Base-by-base conservation (phyloP, 2,329 filamentous ascomycete genomes). In the Sporothrix schenckii region DNA sequence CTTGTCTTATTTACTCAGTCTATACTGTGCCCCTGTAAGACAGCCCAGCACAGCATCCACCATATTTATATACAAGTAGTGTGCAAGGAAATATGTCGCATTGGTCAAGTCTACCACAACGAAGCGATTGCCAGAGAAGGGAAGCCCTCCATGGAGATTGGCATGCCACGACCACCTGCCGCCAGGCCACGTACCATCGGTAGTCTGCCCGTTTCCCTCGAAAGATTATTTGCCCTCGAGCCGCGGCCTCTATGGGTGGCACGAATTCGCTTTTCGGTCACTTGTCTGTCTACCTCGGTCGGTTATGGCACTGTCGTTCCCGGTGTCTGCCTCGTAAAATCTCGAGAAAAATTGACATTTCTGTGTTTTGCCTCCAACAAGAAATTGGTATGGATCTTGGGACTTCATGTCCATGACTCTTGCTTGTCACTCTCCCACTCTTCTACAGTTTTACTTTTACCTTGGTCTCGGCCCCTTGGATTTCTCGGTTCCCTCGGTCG, bases 201-300 rank as follows among this genome's bases (percentile, higher is more conserved):
- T 47, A 24, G 39, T 14, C 60, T 16, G 0, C 21, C 19, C 41
- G 2, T 24, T n/a, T 21, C 19, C 16, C 24, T 14, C 61, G 44
- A 44, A 50, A 65, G 44, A 50, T 44, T 49, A 49, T 50, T 65
- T 27, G 6, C 24, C 7, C 44, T n/a, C 27, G 61, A 65, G 44
- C 61, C 61, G 16, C 61, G 21, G n/a, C 44, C 61, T 50, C 44
- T 24, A 65, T 21, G 44, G 50, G 61, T 50, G 34, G 44, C 61
- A 50, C 44, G 24, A 65, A 10, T 0, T 34, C n/a, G 14, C 16
- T 6, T 27, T 61, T 61, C 39, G n/a, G 13, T 3, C 39, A 13
- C 47, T 39, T 7, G 39, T 47, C 13, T 30, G 21, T 6, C 39
- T 3, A 21, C 21, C 11, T 16, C 13, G 58, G 39, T 47, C n/a